Percentiles rank a stretch among this genome's conserved stretches.
Evolutionary conservation across 1,284 basidiomycete genomes (phyloP).

Genomic region (Ceratobasidium sp.): DNA sequence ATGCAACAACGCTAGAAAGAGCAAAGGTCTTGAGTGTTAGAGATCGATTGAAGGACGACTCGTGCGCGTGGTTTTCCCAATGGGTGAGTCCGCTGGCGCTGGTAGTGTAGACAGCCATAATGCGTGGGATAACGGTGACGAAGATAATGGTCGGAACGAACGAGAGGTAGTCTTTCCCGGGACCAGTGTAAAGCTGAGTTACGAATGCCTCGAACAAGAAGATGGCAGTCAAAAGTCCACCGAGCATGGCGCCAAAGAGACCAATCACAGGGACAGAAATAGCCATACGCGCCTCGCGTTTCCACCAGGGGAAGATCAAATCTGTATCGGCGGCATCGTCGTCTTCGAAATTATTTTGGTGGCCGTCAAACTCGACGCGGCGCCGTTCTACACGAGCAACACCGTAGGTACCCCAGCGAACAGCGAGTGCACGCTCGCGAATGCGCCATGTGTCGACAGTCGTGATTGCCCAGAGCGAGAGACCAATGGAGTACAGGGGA

Average conservation of each 20-base stretch:
- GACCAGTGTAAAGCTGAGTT: constrained; percentile 86
- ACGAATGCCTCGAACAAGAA: constrained; percentile 93
- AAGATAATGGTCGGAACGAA: constrained; percentile 91
- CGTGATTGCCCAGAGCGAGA: constrained; percentile 85
- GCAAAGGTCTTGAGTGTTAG: constrained; percentile 94
- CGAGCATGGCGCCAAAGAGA: constrained; percentile 80
- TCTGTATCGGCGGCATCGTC: constrained; percentile 50
- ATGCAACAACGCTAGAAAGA: constrained; percentile 90
- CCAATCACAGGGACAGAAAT: constrained; percentile 84
- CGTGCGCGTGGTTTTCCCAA: constrained; percentile 93
- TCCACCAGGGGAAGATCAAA: constrained; percentile 74
- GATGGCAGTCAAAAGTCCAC: constrained; percentile 78
- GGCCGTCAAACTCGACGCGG: constrained; percentile 72
- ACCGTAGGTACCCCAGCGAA: constrained; percentile 84
- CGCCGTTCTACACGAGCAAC: constrained; percentile 83
- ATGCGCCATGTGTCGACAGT: constrained; percentile 94
- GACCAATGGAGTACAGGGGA: constrained; percentile 79
- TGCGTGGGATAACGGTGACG: constrained; percentile 83
- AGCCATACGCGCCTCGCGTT: constrained; percentile 80
- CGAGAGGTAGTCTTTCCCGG: constrained; percentile 80
- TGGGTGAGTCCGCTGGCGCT: constrained; percentile 80
- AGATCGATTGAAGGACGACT: constrained; percentile 81
- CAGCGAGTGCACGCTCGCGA: constrained; percentile 81
- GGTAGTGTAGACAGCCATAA: constrained; percentile 83
- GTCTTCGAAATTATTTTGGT: constrained; percentile 55